Base-by-base conservation (phyloP, 805 yeast genomes). In the Metschnikowia koreensis region DNA sequence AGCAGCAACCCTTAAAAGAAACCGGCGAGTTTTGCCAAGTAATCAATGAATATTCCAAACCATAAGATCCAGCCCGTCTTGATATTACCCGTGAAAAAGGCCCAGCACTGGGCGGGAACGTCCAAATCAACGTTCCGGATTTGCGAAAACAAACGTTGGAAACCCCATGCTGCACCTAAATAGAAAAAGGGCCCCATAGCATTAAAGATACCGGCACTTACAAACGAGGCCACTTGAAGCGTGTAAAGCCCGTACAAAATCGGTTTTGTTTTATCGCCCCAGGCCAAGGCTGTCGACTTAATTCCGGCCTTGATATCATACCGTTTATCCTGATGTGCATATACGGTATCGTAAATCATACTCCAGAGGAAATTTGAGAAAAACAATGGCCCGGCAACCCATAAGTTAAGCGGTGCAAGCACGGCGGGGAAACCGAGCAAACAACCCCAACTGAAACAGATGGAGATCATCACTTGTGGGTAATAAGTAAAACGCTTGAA, bases 301-400 rank as follows among this genome's bases (percentile, higher is more conserved):
- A 94, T 87, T 17, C 99, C 99, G 0, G 96, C 97, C 52, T 80
- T 77, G 48, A 89, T 72, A 69, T 94, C 99, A 63, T 86, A 94
- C 47, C 68, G 71, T 71, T 94, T 94, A 69, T 94, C 99, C 71
- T 94, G 99, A 66, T 94, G 99, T 0, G 99, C 99, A 67, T 94
- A 94, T 38, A 94, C 82, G 1, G 99, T 90, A 68, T 94, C 99
- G 69, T 94, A 94, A 47, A 85, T 84, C 92, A 94, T 89, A 59
- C 96, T 86, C 99, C 99, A 94, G 50, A 86, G 76, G 64, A 84
- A 87, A 43, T 90, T 84, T 15, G 96, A 82, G 3, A 83, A 66
- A 62, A 86, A 89, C 45, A 94, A 73, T 0, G 97, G 89, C 3
- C 81, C 71, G 82, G 92, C 92, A 5, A 90, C 86, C 9, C 82